Base-by-base conservation (phyloP, 2,329 filamentous ascomycete species). In the Sarocladium strictum region DNA sequence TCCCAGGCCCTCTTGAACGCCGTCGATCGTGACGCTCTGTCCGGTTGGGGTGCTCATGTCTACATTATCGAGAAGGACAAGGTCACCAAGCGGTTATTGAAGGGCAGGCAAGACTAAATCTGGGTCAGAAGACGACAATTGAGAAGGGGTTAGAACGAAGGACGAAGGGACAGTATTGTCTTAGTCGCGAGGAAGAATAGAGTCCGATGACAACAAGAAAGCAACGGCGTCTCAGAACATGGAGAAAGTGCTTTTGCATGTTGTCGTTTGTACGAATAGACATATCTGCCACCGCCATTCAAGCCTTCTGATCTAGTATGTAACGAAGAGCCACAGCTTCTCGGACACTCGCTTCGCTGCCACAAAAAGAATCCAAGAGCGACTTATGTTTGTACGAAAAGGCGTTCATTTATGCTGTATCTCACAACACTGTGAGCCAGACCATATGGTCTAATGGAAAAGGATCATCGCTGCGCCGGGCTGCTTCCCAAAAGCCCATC, bases 31-130 rank as follows among this genome's bases (percentile, higher is more conserved):
- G 94, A 99, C 74, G 94, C 94, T 53, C 80, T 99, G 60, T 97
- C 93, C 35, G 94, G 94, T 61, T 97, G 94, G 94, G 94, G 94
- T 69, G 94, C 94, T 37, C 91, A 99, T 69, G 94, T 99, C 64
- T 99, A 97, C 77, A 96, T 99, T 68, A 96, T 99, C 72, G 94
- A 97, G 80, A 99, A 99, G 83, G 92, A 96, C 78, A 97, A 97
- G 88, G 90, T 99, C 60, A 97, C 94, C 67, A 97, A 97, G 87
- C 83, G 94, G 72, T 84, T 99, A 85, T 79, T 99, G 72, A 97
- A 97, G 85, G 92, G 92, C 69, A 85, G 92, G 78, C 93, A 97
- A 78, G 93, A 97, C 72, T 92, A 90, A 60, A 62, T 27, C 10
- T 37, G 47, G 24, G 23, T 12, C 24, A 43, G 23, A 24, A 29